phyloP scores from a whole-genome alignment of 129 eudicot species.

The Saposhnikovia divaricata region DNA sequence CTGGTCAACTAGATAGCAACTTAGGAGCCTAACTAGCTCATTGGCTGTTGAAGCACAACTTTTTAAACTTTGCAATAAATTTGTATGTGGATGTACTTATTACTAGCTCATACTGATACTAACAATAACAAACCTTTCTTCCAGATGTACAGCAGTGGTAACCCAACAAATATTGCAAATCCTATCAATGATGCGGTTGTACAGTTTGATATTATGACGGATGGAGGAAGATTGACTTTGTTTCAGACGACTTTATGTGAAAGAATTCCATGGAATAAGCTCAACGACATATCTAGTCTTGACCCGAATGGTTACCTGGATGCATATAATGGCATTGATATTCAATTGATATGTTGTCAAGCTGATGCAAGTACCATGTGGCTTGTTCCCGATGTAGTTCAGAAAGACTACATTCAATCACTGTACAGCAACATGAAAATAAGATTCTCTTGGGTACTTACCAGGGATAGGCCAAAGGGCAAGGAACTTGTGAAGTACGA shows the following conservation, averaged over 20 bases:
- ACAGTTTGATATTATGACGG: conserved; percentile 72
- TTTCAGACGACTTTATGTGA: conserved; percentile 79
- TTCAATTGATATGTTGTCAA: conserved; percentile 85
- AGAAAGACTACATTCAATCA: conserved; percentile 48
- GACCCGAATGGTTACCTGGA: conserved; percentile 67
- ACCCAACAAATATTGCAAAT: conserved; percentile 93
- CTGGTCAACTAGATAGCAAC: no score
- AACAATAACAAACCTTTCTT: conserved; percentile 2
- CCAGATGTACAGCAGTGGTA: conserved; percentile 99
- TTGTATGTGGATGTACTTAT: no score
- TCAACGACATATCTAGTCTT: conserved; percentile 31
- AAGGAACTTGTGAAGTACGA: conserved; percentile 86
- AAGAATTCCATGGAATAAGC: conserved; percentile 51
- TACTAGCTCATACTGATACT: background rate
- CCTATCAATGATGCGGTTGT: conserved; percentile 87
- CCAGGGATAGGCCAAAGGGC: conserved; percentile 88
- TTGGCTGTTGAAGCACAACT: no score
- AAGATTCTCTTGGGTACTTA: conserved; percentile 73
- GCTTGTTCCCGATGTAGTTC: conserved; percentile 83
- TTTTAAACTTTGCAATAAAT: no score
- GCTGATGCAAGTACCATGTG: conserved; percentile 81
- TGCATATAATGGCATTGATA: conserved; percentile 62
- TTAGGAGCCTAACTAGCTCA: no score
- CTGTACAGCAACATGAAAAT: conserved; percentile 53
- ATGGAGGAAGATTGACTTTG: conserved; percentile 64